Base-by-base conservation (phyloP, 257 asterid genomes). In the Nicotiana tabacum region DNA sequence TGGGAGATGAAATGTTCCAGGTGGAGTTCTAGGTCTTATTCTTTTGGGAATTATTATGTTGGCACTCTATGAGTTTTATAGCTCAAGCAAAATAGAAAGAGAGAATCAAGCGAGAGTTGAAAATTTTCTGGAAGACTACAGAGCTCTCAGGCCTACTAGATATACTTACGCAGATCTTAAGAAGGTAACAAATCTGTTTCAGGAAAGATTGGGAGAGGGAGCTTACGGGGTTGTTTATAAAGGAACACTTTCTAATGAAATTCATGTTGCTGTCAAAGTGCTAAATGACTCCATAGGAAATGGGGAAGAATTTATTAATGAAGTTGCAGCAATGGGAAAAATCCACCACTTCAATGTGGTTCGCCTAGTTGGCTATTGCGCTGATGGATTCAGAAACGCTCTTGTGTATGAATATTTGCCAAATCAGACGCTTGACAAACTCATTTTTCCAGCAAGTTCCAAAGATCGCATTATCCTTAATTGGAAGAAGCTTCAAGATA, bases 271-370 rank as follows among this genome's bases (percentile, higher is more conserved):
- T 0, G 92, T 90, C 1, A 90, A 88, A 69, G 84, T 70, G 43
- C 58, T 70, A 32, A 11, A 88, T 81, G 88, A 83, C 12, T 70
- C 87, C 9, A 81, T 77, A 37, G 91, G 82, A 29, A 83, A 81
- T 2, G 91, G 90, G 6, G 91, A 89, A 84, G 92, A 85, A 61
- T 90, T 88, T 72, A 87, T 90, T 9, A 89, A 81, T 16, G 91
- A 88, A 82, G 89, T 90, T 1, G 85, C 87, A 7, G 87, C 90
- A 3, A 87, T 87, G 0, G 90, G 93, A 1, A 81, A 84, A 68
- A 84, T 90, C 32, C 91, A 88, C 84, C 92, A 88, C 39, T 30
- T 69, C 11, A 69, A 18, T 51, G 33, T 69, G 48, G 91, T 90
- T 8, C 87, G 88, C 6, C 43, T 90, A 78, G 84, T 88, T 2